Base-by-base conservation (phyloP, 2,329 filamentous ascomycete genomes). In the Xylariaceae sp. region DNA sequence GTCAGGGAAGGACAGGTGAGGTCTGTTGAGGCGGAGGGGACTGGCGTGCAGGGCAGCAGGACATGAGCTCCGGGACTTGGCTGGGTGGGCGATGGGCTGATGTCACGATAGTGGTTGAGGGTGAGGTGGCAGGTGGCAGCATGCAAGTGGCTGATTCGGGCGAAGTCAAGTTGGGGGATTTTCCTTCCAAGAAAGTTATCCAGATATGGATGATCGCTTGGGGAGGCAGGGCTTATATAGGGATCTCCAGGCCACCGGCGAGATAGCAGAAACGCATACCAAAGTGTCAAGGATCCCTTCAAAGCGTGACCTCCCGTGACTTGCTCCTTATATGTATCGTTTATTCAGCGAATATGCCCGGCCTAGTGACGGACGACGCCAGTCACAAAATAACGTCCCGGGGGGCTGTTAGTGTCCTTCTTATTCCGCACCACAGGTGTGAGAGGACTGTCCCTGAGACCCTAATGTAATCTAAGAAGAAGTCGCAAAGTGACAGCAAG, bases 121-220 rank as follows among this genome's bases (percentile, higher is more conserved):
- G 59, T 68, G 65, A 68, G 61, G 62, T 69, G 66, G 65, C 66
- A 67, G 61, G 54, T 53, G 54, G 57, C 60, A 67, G 57, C 60
- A 67, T 69, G 67, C 67, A 69, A 54, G 64, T 65, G 54, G 61
- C 63, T 64, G 55, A 53, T 68, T 65, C 52, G 62, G 66, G 61
- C 7, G 53, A 60, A 57, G 47, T 46, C 51, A 46, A 51, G 48
- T 56, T 57, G 50, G 53, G 52, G 53, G 47, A 43, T 46, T 48
- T 33, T 38, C 46, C 46, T 41, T 36, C 40, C n/a, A n/a, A n/a
- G n/a, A n/a, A n/a, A n/a, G n/a, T n/a, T n/a, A n/a, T n/a, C n/a
- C n/a, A n/a, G n/a, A n/a, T n/a, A n/a, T n/a, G n/a, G n/a, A n/a
- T n/a, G n/a, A n/a, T n/a, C n/a, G n/a, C n/a, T 29, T 38, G 38